A percentile compares a stretch with the other conserved stretches of the same genome.
phyloP scores from a whole-genome alignment of 2,329 filamentous ascomycete species.

The Epichloe glyceriae region DNA sequence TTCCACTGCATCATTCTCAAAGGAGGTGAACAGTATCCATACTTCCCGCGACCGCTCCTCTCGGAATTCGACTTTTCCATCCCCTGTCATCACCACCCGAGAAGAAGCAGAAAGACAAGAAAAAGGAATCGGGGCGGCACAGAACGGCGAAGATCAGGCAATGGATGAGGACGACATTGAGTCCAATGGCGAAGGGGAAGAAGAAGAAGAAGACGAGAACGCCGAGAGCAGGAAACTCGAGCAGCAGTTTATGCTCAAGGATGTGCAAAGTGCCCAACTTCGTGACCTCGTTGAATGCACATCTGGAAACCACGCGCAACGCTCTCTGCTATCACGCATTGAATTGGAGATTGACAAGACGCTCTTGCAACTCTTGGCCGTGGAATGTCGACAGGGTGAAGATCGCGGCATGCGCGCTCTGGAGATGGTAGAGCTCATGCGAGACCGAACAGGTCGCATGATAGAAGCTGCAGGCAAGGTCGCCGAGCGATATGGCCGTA shows the following conservation, averaged over 20 bases:
- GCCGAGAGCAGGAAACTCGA: conserved; percentile 54
- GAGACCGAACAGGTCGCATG: conserved; percentile 76
- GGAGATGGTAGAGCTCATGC: conserved; percentile 79
- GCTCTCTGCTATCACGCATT: conserved; percentile 51
- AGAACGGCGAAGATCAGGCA: conserved; percentile 22
- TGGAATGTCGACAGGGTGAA: conserved; percentile 85
- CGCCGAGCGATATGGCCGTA: conserved; percentile 69
- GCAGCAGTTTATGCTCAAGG: conserved; percentile 67
- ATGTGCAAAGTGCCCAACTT: conserved; percentile 59
- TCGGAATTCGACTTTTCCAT: conserved; percentile 89
- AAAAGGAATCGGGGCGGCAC: conserved; percentile 17
- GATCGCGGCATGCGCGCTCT: conserved; percentile 89
- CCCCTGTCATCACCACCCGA: conserved; percentile 45
- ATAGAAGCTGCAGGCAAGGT: conserved; percentile 83
- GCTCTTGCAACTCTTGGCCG: conserved; percentile 73
- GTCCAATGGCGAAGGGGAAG: conserved; percentile 14
- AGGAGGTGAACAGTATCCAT: conserved; percentile 82
- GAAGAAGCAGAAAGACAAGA: conserved; percentile 22
- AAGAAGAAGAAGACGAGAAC: conserved; percentile 13
- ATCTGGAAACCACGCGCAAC: conserved; percentile 44
- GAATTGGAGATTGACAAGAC: conserved; percentile 85
- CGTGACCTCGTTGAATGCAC: conserved; percentile 61
- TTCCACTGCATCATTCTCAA: conserved; percentile 99
- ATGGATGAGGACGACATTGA: conserved; percentile 23
- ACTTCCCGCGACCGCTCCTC: conserved; percentile 79